Conservation (phyloP, 768 basidiomycete species). For the Tricholoma sp. region DNA sequence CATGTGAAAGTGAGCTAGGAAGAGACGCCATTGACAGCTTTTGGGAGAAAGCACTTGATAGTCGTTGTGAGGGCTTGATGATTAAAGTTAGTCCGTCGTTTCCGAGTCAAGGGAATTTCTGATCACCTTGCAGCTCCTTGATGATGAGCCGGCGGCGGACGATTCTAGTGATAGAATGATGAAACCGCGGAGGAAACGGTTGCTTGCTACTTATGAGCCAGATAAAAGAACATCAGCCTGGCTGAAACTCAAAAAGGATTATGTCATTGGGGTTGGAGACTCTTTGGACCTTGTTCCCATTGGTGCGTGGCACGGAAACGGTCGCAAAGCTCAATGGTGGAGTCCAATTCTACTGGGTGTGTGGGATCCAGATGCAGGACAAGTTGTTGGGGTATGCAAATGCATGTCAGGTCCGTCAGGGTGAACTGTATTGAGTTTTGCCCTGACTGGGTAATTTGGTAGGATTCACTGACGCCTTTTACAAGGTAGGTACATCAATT, state of each 20-base stretch:
- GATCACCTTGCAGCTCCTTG: conserved; percentile 50
- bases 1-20: conserved; percentile 59
- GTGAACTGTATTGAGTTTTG: not conserved
- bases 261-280: conserved; percentile 76
- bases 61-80: conserved; percentile 91
- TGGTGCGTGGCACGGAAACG: conserved; percentile 87
- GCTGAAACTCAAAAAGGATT: conserved; percentile 93
- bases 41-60: conserved; percentile 69
- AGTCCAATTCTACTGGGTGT: conserved; percentile 79
- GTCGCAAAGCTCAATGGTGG: conserved; percentile 90
- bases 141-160: conserved; percentile 41
- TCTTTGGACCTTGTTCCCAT: conserved; percentile 67
- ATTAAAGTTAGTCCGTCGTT: conserved; percentile 52
- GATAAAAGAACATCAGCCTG: conserved; percentile 85
- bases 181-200: conserved; percentile 51
- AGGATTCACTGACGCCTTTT: conserved; percentile 85
- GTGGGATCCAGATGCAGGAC: conserved; percentile 59
- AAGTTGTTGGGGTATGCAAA: conserved; percentile 77
- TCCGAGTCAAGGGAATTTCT: not conserved
- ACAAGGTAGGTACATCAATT: conserved; percentile 44
- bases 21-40: conserved; percentile 65
- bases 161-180: conserved; percentile 23
- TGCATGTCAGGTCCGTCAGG: conserved; percentile 71
- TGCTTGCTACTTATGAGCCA: conserved; percentile 86
- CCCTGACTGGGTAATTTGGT: not conserved